Percentiles rank a stretch among this genome's conserved stretches.
These are phyloP conservation scores for Pseudocercospora pini-densiflorae DNA, from an alignment of 2,329 filamentous ascomycete genomes.

Conservation along the genomic window DNA sequence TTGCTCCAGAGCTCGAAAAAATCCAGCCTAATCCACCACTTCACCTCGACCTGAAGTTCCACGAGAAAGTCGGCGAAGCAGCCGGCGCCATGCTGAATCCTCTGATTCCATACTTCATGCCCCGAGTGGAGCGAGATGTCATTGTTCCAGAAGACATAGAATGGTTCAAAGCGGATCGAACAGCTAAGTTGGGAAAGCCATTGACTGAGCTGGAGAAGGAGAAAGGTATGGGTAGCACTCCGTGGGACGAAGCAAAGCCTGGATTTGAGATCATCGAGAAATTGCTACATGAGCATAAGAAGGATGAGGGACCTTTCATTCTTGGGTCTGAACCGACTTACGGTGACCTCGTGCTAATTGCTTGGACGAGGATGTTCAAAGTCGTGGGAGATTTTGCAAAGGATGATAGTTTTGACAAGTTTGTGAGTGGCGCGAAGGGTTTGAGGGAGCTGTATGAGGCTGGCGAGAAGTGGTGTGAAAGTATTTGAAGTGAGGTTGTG, in stretches of 20 bases:
- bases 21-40: constrained; percentile 11
- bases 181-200: constrained; percentile 22
- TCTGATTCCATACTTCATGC: neutral
- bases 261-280: constrained; percentile 16
- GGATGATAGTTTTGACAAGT: constrained; percentile 3
- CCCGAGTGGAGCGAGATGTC: constrained; percentile 8
- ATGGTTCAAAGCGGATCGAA: constrained; percentile 17
- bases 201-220: constrained; percentile 35
- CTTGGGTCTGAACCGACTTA: constrained; percentile 27
- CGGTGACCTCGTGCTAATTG: constrained; percentile 27
- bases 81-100: constrained; percentile 1
- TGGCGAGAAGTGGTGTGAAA: constrained; percentile 15
- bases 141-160: constrained; percentile 35
- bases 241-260: constrained; percentile 23
- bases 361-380: constrained; percentile 20
- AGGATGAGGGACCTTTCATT: constrained; percentile 29
- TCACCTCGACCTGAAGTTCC: constrained; percentile 3
- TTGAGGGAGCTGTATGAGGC: constrained; percentile 23
- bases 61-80: neutral
- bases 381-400: constrained; percentile 17
- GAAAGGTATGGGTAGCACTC: constrained; percentile 19
- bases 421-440: constrained; percentile 3
- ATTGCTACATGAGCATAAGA: constrained; percentile 23
- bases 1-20: constrained; percentile 14
- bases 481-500: neutral